phyloP scores from a whole-genome alignment of 2,329 filamentous ascomycete species.

The Mariannaea sp. region DNA sequence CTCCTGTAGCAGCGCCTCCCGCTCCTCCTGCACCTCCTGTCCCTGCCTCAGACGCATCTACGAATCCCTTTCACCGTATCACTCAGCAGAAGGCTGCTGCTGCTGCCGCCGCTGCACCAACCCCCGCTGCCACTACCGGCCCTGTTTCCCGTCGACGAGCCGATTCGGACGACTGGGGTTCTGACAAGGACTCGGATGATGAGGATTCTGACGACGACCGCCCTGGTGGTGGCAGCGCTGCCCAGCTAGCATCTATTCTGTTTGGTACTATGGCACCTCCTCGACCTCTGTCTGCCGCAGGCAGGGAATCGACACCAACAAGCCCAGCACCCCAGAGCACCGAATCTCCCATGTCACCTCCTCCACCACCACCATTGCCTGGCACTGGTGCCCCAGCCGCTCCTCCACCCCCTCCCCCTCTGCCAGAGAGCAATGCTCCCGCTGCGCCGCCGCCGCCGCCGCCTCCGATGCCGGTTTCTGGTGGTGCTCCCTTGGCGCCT shows the following conservation, averaged over 20 bases:
- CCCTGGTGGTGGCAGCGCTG: slow-evolving; percentile 80
- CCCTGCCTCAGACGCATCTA: slow-evolving; percentile 67
- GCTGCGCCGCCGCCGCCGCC: slow-evolving; percentile 41
- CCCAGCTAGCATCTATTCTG: slow-evolving; percentile 89
- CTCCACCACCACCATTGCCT: slow-evolving; percentile 44
- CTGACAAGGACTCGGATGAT: slow-evolving; percentile 63
- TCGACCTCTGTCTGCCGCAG: slow-evolving; percentile 81
- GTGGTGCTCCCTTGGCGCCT: slow-evolving; percentile 46
- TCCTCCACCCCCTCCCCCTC: slow-evolving; percentile 40
- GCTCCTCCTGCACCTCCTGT: slow-evolving; percentile 50
- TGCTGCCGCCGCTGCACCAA: slow-evolving; percentile 46
- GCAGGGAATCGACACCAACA: slow-evolving; percentile 62
- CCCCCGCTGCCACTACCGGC: slow-evolving; percentile 53
- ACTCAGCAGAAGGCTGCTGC: slow-evolving; percentile 63
- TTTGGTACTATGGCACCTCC: slow-evolving; percentile 98
- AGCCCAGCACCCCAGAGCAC: slow-evolving; percentile 47
- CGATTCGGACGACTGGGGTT: slow-evolving; percentile 79
- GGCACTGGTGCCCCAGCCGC: slow-evolving; percentile 39
- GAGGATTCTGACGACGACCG: slow-evolving; percentile 69
- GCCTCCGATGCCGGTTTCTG: slow-evolving; percentile 42
- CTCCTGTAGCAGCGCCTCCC: slow-evolving; percentile 45
- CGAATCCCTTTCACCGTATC: slow-evolving; percentile 93
- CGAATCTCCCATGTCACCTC: slow-evolving; percentile 48
- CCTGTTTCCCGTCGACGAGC: slow-evolving; percentile 59
- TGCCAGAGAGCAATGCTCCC: slow-evolving; percentile 35